Percentiles rank a stretch among this genome's conserved stretches.
phyloP scores from a whole-genome alignment of 768 basidiomycete species.

The Auriscalpium orientale region DNA sequence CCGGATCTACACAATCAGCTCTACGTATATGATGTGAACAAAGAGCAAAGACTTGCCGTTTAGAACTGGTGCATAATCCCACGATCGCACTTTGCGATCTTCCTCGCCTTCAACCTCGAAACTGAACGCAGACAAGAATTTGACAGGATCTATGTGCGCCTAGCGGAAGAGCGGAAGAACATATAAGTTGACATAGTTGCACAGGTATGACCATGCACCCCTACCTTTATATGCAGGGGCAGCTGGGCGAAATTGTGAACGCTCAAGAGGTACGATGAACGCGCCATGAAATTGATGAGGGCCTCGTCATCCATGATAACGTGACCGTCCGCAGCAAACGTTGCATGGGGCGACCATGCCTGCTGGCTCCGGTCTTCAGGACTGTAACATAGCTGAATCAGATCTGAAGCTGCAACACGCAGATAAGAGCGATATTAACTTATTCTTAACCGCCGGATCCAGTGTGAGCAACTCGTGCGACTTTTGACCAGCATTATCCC shows the following conservation, averaged over 20 bases:
- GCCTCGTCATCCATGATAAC: background rate
- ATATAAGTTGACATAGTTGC: background rate
- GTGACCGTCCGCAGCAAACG: background rate
- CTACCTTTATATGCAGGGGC: background rate
- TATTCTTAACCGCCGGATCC: no score
- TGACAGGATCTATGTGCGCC: background rate
- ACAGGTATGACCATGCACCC: background rate
- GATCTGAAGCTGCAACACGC: no score
- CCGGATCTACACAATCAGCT: no score
- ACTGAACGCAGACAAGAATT: background rate
- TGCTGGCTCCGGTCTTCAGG: background rate
- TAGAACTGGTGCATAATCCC: background rate
- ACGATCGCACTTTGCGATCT: background rate
- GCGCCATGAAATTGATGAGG: background rate
- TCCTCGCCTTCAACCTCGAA: background rate
- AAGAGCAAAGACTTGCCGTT: background rate
- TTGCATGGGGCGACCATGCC: background rate
- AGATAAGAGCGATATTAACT: no score
- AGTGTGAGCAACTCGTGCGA: no score
- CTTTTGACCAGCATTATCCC: no score
- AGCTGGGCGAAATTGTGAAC: background rate
- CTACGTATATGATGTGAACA: no score
- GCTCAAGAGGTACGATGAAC: background rate
- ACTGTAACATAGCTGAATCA: no score
- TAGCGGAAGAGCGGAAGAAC: background rate